Evolutionary conservation across 176 grass and related monocot species (phyloP), one percentile per base, ranked within the genome.

Genomic region (Zoysia pacifica): DNA sequence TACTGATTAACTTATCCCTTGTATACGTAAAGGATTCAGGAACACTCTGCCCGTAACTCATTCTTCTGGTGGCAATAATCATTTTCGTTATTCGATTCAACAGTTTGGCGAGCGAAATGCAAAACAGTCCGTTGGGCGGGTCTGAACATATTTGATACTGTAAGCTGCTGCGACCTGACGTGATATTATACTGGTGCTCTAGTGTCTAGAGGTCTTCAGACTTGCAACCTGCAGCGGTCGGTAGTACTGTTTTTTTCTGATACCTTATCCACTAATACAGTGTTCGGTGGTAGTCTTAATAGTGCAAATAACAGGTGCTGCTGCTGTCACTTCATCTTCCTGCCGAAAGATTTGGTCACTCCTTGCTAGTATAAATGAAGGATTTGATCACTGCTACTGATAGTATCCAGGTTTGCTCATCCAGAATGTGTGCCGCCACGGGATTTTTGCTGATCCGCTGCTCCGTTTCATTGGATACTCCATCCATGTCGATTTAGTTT

Each of bases 1-100:
- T 81, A 41, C 19, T 65, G 52, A 41, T 73, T 68, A 73, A 81
- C 73, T 36, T 76, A 56, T 76, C 46, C 28, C 11, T 84, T 84
- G 64, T 85, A 73, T 45, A 53, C 60, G 45, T 49, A 68, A 51
- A 55, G 54, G 76, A 69, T 52, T 19, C 15, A 73, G 62, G 53
- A 48, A 56, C 79, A 61, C 74, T 58, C 18, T 90, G 40, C 65
- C 42, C 74, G 78, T 73, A 81, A 77, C 67, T 78, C 69, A 78
- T 73, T 72, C 79, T 85, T 86, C 42, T 80, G n/a, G 42, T 48
- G 18, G 18, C 4, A 45, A 76, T 45, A 77, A 81, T 67, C 36
- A 47, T 81, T 66, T 58, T 2, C 3, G 43, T 36, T 2, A 41
- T 13, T 3, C 37, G 13, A 52, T 70, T 47, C 61, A 36, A 13